A percentile compares a stretch with the other conserved stretches of the same genome.
Evolutionary conservation across 495 filamentous ascomycete species (phyloP).

Genomic region (Aspergillus ellipticus): DNA sequence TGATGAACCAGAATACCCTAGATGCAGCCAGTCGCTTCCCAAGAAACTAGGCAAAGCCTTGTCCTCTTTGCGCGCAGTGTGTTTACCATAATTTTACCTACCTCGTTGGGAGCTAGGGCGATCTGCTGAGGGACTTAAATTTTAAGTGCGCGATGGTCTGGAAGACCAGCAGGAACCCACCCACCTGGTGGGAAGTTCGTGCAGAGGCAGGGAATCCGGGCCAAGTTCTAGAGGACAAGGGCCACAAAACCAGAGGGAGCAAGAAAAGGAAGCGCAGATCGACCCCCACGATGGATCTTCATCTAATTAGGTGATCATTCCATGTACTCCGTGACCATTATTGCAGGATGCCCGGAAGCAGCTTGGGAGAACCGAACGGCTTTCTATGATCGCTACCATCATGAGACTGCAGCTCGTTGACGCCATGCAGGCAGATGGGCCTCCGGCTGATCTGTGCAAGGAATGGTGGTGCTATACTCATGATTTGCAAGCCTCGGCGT

Average conservation of each 20-base stretch:
- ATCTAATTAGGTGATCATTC: background rate
- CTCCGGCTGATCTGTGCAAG: background rate
- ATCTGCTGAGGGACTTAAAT: background rate
- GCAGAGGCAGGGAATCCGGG: conserved; percentile 8
- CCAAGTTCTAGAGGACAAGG: background rate
- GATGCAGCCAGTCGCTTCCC: background rate
- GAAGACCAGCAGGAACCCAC: background rate
- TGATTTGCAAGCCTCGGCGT: background rate
- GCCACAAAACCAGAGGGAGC: background rate
- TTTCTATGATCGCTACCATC: background rate
- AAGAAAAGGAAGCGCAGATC: background rate
- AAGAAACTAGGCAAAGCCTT: background rate
- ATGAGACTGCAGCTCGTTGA: too few relatives aligned
- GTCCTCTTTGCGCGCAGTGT: background rate
- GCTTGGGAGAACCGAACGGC: background rate
- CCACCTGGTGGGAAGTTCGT: background rate
- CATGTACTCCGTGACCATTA: background rate
- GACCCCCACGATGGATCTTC: background rate
- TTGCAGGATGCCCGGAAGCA: background rate
- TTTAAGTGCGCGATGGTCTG: background rate
- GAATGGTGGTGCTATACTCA: background rate
- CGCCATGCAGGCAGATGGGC: background rate
- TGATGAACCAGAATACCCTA: background rate
- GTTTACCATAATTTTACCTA: background rate
- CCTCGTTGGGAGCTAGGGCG: background rate